phyloP scores from a whole-genome alignment of 2,329 filamentous ascomycete genomes.

The Ampelomyces quisqualis region DNA sequence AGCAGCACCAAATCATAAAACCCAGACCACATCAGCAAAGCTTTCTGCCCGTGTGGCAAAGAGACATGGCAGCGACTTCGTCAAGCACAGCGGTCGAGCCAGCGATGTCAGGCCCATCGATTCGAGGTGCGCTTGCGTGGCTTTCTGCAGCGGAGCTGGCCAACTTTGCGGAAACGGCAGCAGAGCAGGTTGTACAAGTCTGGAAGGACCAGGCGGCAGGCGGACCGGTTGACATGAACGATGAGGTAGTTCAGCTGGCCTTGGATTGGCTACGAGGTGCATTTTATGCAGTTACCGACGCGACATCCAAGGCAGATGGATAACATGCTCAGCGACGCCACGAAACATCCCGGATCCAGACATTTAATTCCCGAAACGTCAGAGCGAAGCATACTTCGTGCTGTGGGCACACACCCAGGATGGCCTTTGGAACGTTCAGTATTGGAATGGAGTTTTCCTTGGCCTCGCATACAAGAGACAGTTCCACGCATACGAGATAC shows the following conservation, averaged over 20 bases:
- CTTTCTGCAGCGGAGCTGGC: background rate
- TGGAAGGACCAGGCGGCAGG: background rate
- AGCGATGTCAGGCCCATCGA: too few species aligned
- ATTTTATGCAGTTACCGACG: background rate
- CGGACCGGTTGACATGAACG: background rate
- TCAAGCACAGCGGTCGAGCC: too few species aligned
- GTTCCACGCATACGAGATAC: background rate
- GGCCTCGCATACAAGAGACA: background rate
- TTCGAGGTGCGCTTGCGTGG: background rate
- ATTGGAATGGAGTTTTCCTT: background rate
- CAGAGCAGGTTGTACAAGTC: background rate
- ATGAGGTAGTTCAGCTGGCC: background rate
- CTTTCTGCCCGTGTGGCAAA: too few species aligned
- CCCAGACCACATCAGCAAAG: too few species aligned
- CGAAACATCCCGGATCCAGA: background rate
- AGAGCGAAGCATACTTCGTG: background rate
- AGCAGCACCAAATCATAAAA: too few species aligned
- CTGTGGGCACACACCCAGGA: background rate
- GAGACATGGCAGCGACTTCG: too few species aligned
- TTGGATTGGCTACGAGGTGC: background rate
- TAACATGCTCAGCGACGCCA: background rate
- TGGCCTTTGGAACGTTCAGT: background rate
- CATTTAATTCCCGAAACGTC: background rate
- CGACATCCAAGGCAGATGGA: background rate
- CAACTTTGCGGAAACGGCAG: background rate